Base-by-base conservation (phyloP, 768 basidiomycete species). In the Pisolithus albus region DNA sequence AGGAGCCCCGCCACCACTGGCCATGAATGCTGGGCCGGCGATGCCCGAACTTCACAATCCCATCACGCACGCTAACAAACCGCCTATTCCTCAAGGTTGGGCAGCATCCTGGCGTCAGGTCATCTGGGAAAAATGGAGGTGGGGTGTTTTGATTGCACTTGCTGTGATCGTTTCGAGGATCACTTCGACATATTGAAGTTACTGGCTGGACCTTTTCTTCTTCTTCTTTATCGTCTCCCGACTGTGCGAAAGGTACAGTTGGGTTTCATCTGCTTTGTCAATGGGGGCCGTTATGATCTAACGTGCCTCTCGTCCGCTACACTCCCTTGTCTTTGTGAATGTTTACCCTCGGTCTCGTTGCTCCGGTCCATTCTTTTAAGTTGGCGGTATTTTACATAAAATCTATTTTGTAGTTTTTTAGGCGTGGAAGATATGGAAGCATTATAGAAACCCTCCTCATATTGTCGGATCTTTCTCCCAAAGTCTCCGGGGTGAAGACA, bases 81-180 rank as follows among this genome's bases (percentile, higher is more conserved):
- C 65, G 6, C 53, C 59, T 23, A 63, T 65, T 2, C 67, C 67
- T 8, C 71, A 70, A 38, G 84, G 79, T 1, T 83, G 82, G 78
- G 70, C 76, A n/a, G 68, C 77, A 3, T 74, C 77, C 3, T 82
- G 82, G 80, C 77, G 83, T 46, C 76, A 80, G 53, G 66, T 89
- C 30, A 62, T 91, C 9, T 86, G 81, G 80, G 86, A 91, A 64
- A 89, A 89, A 62, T 92, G 88, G 88, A 74, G 86, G 54, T 86
- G 87, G 80, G 89, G 88, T 19, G 76, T 85, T 15, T 63, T 92
- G 54, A 84, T 91, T 51, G 85, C 82, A 6, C 66, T 92, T 43
- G 88, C 88, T 0, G 82, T 91, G 19, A 67, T 91, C 47, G 80
- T 92, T 10, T 89, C 88, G 30, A 77, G 86, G 56, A 74, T 91